Base-by-base conservation (phyloP, 73 alveolate genomes). In the Paramecium tetraurelia region DNA sequence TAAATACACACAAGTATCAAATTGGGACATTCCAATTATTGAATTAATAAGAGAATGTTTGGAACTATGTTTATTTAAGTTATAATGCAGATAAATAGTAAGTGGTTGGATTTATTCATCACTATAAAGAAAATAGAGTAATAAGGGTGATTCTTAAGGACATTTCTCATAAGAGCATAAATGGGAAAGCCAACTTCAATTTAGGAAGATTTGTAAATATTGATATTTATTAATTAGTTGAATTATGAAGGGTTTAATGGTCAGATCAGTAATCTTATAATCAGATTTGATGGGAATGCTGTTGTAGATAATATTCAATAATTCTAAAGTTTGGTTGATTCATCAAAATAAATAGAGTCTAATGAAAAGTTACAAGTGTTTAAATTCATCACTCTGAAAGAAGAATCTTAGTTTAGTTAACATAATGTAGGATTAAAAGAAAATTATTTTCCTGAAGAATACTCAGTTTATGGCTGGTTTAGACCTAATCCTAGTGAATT, bases 241-340 rank as follows among this genome's bases (percentile, higher is more conserved):
- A 31, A 75, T 36, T 75, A 75, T 75, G 48, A 75, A 33, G 63
- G 63, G 11, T 75, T 75, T 7, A 75, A 75, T 40, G 87, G 87
- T 4, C 12, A 75, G 33, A 75, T 75, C 5, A 21, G 38, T 21
- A 40, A 40, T 36, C 87, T 75, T 1, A 75, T 75, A 33, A 36
- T 75, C 3, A 75, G 38, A 36, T 75, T 75, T 75, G 87, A 75
- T 75, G 87, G 87, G n/a, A 36, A 75, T 75, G 58, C 68, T 9
- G 16, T 75, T 21, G 14, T 75, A 31, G 58, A 33, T 36, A 12
- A 75, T 75, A 40, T 75, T 36, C n/a, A 75, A 14, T 11, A 75
- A 40, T 75, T 75, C 21, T 31, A 33, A 20, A 14, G 4, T 33
- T 18, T 36, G 18, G 35, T 75, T 14, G 59, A 75, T 12, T 16